Conservation (phyloP, 177 flowering plant species). For the Telopea speciosissima region DNA sequence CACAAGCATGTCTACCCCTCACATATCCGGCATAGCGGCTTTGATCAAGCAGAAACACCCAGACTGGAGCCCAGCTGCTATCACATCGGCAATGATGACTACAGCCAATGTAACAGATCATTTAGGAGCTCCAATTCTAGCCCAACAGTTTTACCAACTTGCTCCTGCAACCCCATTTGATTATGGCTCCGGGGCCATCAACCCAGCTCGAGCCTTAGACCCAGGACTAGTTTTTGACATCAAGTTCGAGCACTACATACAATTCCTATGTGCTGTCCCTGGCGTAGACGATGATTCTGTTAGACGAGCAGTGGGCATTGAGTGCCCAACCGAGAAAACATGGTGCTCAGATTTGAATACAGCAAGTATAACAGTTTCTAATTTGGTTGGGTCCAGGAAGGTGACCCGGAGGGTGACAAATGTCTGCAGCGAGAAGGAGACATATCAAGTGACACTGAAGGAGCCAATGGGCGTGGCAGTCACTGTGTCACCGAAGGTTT, state of each 20-base stretch:
- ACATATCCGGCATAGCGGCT: slow-evolving; percentile 50
- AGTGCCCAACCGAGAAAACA: slow-evolving; percentile 26
- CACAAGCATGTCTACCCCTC: slow-evolving; percentile 66
- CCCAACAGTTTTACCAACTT: slow-evolving; percentile 30
- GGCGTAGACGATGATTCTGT: slow-evolving; percentile 47
- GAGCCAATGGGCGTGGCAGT: slow-evolving; percentile 44
- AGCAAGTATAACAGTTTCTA: slow-evolving; percentile 41
- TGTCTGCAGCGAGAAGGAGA: slow-evolving; percentile 34
- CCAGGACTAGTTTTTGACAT: slow-evolving; percentile 46
- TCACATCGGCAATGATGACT: slow-evolving; percentile 54
- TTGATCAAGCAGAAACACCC: slow-evolving; percentile 52
- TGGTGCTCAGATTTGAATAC: slow-evolving; percentile 60
- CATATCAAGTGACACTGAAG: slow-evolving; percentile 27
- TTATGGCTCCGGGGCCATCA: slow-evolving; percentile 40
- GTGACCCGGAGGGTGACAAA: slow-evolving; percentile 37
- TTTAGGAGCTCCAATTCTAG: slow-evolving; percentile 36
- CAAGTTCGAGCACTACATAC: slow-evolving; percentile 32
- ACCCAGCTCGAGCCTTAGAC: slow-evolving; percentile 46
- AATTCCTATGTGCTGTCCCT: slow-evolving; percentile 54
- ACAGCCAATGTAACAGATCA: slow-evolving; percentile 32
- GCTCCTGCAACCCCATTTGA: slow-evolving; percentile 42
- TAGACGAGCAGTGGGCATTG: slow-evolving; percentile 39
- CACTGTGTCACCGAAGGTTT: slow-evolving; percentile 25
- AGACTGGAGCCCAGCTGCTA: slow-evolving; percentile 43
- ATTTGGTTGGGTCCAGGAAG: slow-evolving; percentile 43